phyloP scores from a whole-genome alignment of 2,329 filamentous ascomycete genomes.

The Aspergillus fumigatus region DNA sequence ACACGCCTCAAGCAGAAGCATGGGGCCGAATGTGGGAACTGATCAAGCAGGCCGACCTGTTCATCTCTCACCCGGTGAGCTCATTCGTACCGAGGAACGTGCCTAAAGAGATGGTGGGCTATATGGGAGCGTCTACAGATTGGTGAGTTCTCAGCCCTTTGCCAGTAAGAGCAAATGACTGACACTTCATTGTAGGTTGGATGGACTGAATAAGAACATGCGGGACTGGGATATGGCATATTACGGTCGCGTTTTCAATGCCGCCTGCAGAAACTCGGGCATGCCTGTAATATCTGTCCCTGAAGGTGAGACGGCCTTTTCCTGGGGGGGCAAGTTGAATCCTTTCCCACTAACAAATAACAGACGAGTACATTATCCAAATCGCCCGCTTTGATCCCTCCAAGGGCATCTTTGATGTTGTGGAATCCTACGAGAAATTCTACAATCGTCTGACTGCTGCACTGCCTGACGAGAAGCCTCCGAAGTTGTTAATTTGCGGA shows the following conservation, averaged over 20 bases:
- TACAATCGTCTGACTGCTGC: slow-evolving; percentile 54
- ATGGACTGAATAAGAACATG: slow-evolving; percentile 74
- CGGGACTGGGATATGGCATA: slow-evolving; percentile 66
- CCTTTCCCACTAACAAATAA: slow-evolving; percentile 44
- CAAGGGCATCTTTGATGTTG: slow-evolving; percentile 74
- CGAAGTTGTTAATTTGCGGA: slow-evolving; percentile 68
- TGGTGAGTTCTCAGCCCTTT: slow-evolving; percentile 47
- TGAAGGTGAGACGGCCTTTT: slow-evolving; percentile 22
- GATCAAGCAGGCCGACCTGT: slow-evolving; percentile 68
- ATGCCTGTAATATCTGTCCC: slow-evolving; percentile 37
- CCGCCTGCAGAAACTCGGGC: slow-evolving; percentile 54
- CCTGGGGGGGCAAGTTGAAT: background rate
- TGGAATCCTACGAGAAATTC: slow-evolving; percentile 71
- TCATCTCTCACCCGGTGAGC: slow-evolving; percentile 76
- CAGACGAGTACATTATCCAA: slow-evolving; percentile 70
- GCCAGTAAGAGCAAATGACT: background rate
- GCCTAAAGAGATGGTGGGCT: slow-evolving; percentile 61
- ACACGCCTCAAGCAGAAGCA: slow-evolving; percentile 65
- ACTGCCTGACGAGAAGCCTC: slow-evolving; percentile 52
- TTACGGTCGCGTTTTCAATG: slow-evolving; percentile 72
- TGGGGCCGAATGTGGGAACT: slow-evolving; percentile 73
- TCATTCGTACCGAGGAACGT: slow-evolving; percentile 69
- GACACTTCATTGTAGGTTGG: slow-evolving; percentile 49
- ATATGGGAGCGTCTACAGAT: slow-evolving; percentile 76
- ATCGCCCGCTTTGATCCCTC: slow-evolving; percentile 79